Base-by-base conservation (phyloP, 371 early-diverging fungal species). In the Apophysomyces sp. region DNA sequence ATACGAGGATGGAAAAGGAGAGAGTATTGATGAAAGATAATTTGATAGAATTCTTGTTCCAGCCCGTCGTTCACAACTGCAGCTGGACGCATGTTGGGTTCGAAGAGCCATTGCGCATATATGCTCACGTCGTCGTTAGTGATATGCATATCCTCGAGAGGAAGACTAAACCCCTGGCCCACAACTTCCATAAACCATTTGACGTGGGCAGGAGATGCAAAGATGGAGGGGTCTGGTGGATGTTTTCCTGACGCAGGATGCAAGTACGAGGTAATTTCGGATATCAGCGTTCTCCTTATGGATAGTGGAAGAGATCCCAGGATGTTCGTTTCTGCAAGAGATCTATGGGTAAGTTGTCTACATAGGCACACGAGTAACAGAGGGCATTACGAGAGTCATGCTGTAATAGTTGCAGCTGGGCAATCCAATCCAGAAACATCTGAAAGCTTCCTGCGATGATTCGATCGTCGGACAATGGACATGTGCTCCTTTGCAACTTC, bases 121-220 rank as follows among this genome's bases (percentile, higher is more conserved):
- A 79, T 84, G 27, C 79, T 86, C 9, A 89, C 74, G 58, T 86
- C 83, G 63, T 86, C 84, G 16, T 81, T 77, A 24, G 91, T 90
- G 37, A 87, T 84, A 8, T 72, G 67, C 64, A 89, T 76, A 51
- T 92, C 90, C 60, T 94, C 92, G 56, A 92, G 73, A 0, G 93
- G 92, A 32, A 94, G 74, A 30, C 82, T 76, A 56, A 94, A 90
- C 1, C 92, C 93, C 70, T 91, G 91, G 1, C 92, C 94, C 16
- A 93, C 67, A 4, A 92, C 86, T 70, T 92, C 92, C 92, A 92
- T 90, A 49, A 81, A 86, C 92, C 92, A 94, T 56, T 80, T 78
- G 27, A 94, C 91, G 70, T 94, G 94, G 7, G 87, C 84, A 27
- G 83, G 83, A 6, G 89, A 86, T 16, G 77, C 64, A 55, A 88